Conservation (phyloP, 2,329 filamentous ascomycete genomes). For the Didymella glomerata region DNA sequence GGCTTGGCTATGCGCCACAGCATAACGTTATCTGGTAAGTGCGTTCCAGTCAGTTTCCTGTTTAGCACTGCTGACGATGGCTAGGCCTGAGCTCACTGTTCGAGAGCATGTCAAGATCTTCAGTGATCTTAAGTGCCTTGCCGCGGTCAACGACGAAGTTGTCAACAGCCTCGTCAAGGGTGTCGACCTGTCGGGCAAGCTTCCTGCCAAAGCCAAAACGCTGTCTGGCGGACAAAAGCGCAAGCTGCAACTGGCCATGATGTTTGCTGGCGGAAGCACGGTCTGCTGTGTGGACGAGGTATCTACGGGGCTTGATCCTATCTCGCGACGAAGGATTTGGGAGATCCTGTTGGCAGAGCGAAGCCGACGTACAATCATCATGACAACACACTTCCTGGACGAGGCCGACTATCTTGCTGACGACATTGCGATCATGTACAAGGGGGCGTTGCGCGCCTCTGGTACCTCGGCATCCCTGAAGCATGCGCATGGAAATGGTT, state of each 20-base stretch:
- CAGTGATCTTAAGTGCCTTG: slow-evolving; percentile 37
- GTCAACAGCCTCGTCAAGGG: slow-evolving; percentile 57
- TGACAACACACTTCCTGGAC: slow-evolving; percentile 92
- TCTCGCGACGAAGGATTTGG: slow-evolving; percentile 88
- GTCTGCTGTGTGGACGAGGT: slow-evolving; percentile 92
- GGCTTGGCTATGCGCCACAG: slow-evolving; percentile 40
- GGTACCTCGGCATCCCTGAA: slow-evolving; percentile 86
- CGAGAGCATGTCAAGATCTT: slow-evolving; percentile 42
- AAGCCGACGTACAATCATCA: slow-evolving; percentile 77
- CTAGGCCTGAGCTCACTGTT: slow-evolving; percentile 39
- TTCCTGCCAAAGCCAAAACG: slow-evolving; percentile 73
- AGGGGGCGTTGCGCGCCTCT: slow-evolving; percentile 78
- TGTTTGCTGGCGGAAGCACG: slow-evolving; percentile 85
- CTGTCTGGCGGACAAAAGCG: slow-evolving; percentile 89
- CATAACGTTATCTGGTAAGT: slow-evolving; percentile 37
- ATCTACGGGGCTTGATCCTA: slow-evolving; percentile 82
- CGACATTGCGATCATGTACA: slow-evolving; percentile 84
- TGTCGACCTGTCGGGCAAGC: slow-evolving; percentile 79
- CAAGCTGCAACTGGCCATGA: slow-evolving; percentile 89
- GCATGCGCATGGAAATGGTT: slow-evolving; percentile 78
- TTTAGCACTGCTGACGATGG: slow-evolving; percentile 44
- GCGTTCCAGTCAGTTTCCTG: no score
- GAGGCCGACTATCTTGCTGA: slow-evolving; percentile 88
- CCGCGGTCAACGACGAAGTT: slow-evolving; percentile 55
- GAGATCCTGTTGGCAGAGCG: slow-evolving; percentile 86